Conservation (phyloP, 257 asterid species). For the Solanum sejunctum region DNA sequence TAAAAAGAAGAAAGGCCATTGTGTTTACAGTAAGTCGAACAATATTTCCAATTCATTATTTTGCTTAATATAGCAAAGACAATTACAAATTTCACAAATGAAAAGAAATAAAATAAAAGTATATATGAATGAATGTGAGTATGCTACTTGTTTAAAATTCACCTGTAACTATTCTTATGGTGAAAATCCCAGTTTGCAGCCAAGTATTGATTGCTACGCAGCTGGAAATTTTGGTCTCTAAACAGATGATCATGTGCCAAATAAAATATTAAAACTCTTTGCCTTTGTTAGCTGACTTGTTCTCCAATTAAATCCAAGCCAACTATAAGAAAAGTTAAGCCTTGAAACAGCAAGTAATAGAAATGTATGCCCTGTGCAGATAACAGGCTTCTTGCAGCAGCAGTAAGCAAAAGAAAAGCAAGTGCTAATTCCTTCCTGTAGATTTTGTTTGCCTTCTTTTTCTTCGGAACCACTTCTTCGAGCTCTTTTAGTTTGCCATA, state of each 20-base stretch:
- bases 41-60: background rate
- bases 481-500: conserved; percentile 41
- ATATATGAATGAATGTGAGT: conserved; percentile 5
- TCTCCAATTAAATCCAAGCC: conserved; percentile 92
- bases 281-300: conserved; percentile 45
- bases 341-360: conserved; percentile 84
- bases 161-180: conserved; percentile 7
- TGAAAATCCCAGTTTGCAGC: conserved; percentile 15
- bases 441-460: conserved; percentile 55
- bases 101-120: conserved; percentile 1
- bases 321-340: conserved; percentile 61
- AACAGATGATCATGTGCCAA: conserved; percentile 10
- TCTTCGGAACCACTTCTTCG: conserved; percentile 18
- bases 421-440: conserved; percentile 70
- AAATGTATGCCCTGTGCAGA: conserved; percentile 90
- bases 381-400: conserved; percentile 68
- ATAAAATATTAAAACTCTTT: background rate
- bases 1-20: background rate
- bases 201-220: background rate
- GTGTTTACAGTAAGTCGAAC: background rate
- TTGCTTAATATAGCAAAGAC: background rate
- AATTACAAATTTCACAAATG: conserved; percentile 8
- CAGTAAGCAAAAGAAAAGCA: conserved; percentile 72
- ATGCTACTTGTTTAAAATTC: conserved; percentile 1
- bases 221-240: conserved; percentile 11